Base-by-base conservation (phyloP, 352 stramenopile genomes). In the Globisporangium splendens region DNA sequence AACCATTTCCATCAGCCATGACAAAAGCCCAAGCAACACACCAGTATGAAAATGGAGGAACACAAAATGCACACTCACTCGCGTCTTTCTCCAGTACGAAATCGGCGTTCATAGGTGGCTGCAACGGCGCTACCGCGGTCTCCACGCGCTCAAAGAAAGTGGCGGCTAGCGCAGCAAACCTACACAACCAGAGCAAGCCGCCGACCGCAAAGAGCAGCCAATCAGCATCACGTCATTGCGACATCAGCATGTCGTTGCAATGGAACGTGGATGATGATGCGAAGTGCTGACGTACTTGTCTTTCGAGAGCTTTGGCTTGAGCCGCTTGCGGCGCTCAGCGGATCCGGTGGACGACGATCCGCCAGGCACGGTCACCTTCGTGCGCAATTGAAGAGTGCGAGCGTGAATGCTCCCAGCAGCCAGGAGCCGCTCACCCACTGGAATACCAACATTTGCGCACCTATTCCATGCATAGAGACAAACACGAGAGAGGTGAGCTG, bases 61-160 rank as follows among this genome's bases (percentile, higher is more conserved):
- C n/a, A n/a, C n/a, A 53, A 15, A 10, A 18, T 0, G 41, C 39
- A n/a, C 3, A 44, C 59, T 8, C 52, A 88, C 75, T 68, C 14
- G 57, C 59, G 52, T 72, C 63, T 31, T 75, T 74, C 35, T 79
- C 57, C 17, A 93, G 50, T 13, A 72, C 62, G 52, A 93, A 91
- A 2, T 68, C 56, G 3, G 79, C 62, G 49, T 93, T 93, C 44
- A 79, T 63, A 1, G 83, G 83, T 13, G 83, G 81, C 42, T 82
- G 62, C 38, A 93, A 62, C 33, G 83, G 83, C 59, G 63, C 63
- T 39, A 93, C 62, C 1, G 83, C 83, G 35, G 22, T 50, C 43
- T 90, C 67, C 20, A 91, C 79, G 18, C 79, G 79, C 38, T 90
- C 81, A 21, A 93, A 69, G 61, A 89, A 93, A 46, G 68, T 56